A percentile compares a stretch with the other conserved stretches of the same genome.
phyloP scores from a whole-genome alignment of 768 basidiomycete genomes.

The Lanmaoa pseudosensibilis region DNA sequence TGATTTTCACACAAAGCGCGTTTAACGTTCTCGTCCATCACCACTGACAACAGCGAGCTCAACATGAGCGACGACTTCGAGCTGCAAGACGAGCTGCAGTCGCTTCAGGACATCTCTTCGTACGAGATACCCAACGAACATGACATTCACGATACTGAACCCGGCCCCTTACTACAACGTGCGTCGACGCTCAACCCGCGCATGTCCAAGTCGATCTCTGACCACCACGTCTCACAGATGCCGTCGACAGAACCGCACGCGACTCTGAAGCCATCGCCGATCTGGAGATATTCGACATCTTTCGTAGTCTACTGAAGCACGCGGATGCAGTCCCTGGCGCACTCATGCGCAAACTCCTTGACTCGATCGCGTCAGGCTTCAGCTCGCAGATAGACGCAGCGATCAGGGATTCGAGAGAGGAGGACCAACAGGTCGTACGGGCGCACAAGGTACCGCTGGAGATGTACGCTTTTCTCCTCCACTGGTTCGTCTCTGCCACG shows the following conservation, averaged over 20 bases:
- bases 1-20: constrained; percentile 21
- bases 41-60: constrained; percentile 4
- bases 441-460: constrained; percentile 77
- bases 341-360: constrained; percentile 82
- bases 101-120: constrained; percentile 55
- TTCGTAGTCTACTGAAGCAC: constrained; percentile 79
- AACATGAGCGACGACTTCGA: constrained; percentile 56
- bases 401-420: constrained; percentile 64
- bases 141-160: constrained; percentile 58
- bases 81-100: constrained; percentile 74
- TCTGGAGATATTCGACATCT: constrained; percentile 73
- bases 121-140: constrained; percentile 73
- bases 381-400: constrained; percentile 72
- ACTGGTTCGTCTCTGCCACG: constrained; percentile 83
- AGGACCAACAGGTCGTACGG: constrained; percentile 59
- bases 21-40: neutral
- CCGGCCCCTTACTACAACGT: constrained; percentile 61
- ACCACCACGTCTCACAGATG: constrained; percentile 45
- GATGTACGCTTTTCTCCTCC: constrained; percentile 88
- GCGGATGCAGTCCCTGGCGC: constrained; percentile 59
- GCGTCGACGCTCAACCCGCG: constrained; percentile 12
- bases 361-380: constrained; percentile 79
- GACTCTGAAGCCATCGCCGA: constrained; percentile 72
- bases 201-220: constrained; percentile 1
- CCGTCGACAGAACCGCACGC: constrained; percentile 78